These are phyloP conservation scores for Begonia peltatifolia DNA, from an alignment of 306 rosid genomes.

Conservation along the genomic window DNA sequence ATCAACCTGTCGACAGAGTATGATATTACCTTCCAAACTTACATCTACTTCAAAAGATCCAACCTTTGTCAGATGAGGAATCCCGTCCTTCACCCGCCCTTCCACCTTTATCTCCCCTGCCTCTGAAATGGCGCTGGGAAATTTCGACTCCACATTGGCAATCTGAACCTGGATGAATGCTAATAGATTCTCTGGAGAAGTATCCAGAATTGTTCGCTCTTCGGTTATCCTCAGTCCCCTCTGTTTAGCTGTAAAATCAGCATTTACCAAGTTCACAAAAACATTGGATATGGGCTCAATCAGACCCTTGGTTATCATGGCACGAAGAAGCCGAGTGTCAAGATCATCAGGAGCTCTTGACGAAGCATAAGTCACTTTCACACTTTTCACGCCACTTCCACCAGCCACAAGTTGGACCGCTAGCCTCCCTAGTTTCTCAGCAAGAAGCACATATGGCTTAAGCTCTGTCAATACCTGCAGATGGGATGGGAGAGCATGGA, in stretches of 20 bases:
- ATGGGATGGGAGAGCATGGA: slow-evolving; percentile 8
- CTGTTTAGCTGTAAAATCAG: slow-evolving; percentile 98
- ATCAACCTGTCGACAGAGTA: slow-evolving; percentile 94
- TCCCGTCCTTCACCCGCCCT: slow-evolving; percentile 36
- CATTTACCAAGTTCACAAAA: slow-evolving; percentile 82
- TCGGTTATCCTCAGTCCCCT: slow-evolving; percentile 84
- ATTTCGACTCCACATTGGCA: slow-evolving; percentile 85
- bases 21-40: slow-evolving; percentile 82
- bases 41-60: slow-evolving; percentile 70
- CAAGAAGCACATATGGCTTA: slow-evolving; percentile 81
- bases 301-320: slow-evolving; percentile 84
- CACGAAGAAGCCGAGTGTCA: slow-evolving; percentile 92
- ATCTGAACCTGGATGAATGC: slow-evolving; percentile 80
- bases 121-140: slow-evolving; percentile 88
- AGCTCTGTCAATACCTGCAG: slow-evolving; percentile 69
- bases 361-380: slow-evolving; percentile 78
- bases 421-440: slow-evolving; percentile 88
- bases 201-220: slow-evolving; percentile 64
- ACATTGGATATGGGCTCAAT: slow-evolving; percentile 90
- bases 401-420: slow-evolving; percentile 97
- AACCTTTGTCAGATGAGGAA: slow-evolving; percentile 79
- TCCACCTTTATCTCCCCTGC: slow-evolving; percentile 76
- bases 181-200: slow-evolving; percentile 79
- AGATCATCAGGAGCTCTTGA: slow-evolving; percentile 88
- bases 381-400: slow-evolving; percentile 90